Conservation (phyloP, 2,329 filamentous ascomycete genomes). For the Pseudogymnoascus sp. region DNA sequence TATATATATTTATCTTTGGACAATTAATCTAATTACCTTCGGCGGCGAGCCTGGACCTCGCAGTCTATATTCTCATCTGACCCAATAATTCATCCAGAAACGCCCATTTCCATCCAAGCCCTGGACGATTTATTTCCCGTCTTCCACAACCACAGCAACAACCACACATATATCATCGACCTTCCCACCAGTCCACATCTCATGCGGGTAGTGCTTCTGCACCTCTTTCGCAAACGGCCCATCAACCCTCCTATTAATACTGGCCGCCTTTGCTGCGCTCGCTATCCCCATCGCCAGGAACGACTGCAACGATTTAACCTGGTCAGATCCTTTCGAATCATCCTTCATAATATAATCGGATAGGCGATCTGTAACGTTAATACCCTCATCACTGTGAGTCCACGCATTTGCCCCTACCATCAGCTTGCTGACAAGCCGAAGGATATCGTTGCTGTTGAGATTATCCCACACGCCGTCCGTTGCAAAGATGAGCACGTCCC, state of each 20-base stretch:
- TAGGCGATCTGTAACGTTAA: conserved; percentile 55
- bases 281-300: conserved; percentile 72
- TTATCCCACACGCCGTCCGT: conserved; percentile 97
- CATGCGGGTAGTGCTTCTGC: conserved; percentile 74
- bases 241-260: conserved; percentile 70
- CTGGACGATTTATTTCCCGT: conserved; percentile 27
- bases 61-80: conserved; percentile 6
- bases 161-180: conserved; percentile 92
- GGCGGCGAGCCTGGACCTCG: not conserved
- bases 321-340: conserved; percentile 27
- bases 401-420: conserved; percentile 73
- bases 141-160: conserved; percentile 67
- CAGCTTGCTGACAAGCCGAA: conserved; percentile 65
- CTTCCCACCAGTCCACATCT: conserved; percentile 86
- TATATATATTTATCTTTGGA: not conserved
- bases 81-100: not conserved
- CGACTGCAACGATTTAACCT: conserved; percentile 58
- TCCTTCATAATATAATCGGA: conserved; percentile 41
- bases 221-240: conserved; percentile 95
- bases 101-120: conserved; percentile 7
- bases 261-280: conserved; percentile 73
- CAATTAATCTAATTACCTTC: not conserved
- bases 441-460: conserved; percentile 79
- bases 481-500: conserved; percentile 87
- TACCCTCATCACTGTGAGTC: conserved; percentile 53